Evolutionary conservation across 441 rosid genomes (phyloP).

Genomic region (Adansonia grandidieri): DNA sequence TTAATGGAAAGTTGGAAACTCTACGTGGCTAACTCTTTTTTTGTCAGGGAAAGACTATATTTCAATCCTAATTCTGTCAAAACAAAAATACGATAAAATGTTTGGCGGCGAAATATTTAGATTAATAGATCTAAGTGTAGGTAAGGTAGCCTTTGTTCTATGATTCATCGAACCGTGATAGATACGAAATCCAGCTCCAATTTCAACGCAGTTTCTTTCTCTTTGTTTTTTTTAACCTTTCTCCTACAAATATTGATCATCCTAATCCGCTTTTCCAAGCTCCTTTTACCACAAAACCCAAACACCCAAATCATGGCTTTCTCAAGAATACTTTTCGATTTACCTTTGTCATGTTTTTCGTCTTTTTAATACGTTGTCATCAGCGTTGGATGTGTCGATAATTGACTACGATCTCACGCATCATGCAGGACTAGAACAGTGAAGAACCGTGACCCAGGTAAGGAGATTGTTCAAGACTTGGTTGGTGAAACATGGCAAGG

Average conservation of each 20-base stretch:
- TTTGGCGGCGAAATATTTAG: too few species aligned
- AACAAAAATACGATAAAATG: too few species aligned
- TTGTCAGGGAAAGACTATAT: too few species aligned
- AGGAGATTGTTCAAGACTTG: conserved; percentile 44
- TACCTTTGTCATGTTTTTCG: conserved; percentile 22
- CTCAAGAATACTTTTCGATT: background rate
- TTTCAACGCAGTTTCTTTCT: conserved; percentile 19
- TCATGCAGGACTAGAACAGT: background rate
- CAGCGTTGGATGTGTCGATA: conserved; percentile 41
- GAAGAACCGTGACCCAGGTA: conserved; percentile 27
- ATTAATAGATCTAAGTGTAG: background rate
- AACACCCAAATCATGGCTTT: conserved; percentile 28
- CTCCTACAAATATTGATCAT: background rate
- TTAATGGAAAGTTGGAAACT: too few species aligned
- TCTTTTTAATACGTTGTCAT: background rate
- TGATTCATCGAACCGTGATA: background rate
- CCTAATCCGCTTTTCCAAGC: background rate
- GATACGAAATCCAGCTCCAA: background rate
- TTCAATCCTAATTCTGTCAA: too few species aligned
- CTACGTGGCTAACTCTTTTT: too few species aligned
- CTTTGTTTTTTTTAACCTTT: background rate
- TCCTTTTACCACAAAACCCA: background rate
- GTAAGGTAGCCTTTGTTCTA: background rate
- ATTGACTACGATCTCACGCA: conserved; percentile 28
- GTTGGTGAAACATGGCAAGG: conserved; percentile 49